These are phyloP conservation scores for Hansfordia pulvinata DNA, from an alignment of 2,329 filamentous ascomycete species.

Conservation along the genomic window DNA sequence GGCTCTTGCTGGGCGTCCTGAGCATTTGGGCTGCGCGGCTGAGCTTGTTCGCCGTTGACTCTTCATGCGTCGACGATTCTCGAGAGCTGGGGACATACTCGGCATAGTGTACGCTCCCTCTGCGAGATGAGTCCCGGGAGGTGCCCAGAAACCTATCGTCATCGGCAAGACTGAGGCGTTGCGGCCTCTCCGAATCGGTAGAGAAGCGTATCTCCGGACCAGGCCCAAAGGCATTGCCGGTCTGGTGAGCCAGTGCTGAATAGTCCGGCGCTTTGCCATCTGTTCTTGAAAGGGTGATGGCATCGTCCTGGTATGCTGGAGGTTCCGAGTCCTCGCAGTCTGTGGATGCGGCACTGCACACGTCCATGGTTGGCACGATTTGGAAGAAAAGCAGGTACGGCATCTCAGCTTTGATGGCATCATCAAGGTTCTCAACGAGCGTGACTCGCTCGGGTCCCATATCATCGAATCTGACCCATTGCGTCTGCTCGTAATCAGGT, in stretches of 20 bases:
- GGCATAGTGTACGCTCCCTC: conserved; percentile 35
- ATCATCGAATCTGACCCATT: conserved; percentile 91
- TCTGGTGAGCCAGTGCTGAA: conserved; percentile 18
- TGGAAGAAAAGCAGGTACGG: conserved; percentile 95
- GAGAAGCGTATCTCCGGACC: conserved; percentile 35
- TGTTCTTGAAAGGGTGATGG: conserved; percentile 20
- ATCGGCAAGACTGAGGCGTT: conserved; percentile 31
- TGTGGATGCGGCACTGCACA: conserved; percentile 33
- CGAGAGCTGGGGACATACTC: conserved; percentile 28
- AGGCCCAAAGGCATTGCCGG: conserved; percentile 22
- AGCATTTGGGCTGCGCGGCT: conserved; percentile 45
- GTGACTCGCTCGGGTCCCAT: conserved; percentile 55
- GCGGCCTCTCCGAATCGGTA: conserved; percentile 34
- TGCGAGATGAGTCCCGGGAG: conserved; percentile 24
- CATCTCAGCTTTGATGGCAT: conserved; percentile 71
- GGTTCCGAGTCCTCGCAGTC: conserved; percentile 34
- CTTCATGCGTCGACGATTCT: no score
- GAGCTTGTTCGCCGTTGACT: conserved; percentile 36
- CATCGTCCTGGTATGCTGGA: conserved; percentile 44
- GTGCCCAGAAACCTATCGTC: conserved; percentile 22
- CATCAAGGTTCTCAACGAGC: conserved; percentile 63
- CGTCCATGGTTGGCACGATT: conserved; percentile 73
- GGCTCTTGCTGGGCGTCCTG: conserved; percentile 31
- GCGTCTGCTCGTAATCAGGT: conserved; percentile 54
- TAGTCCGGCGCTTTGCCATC: conserved; percentile 13